Evolutionary conservation across 2,329 filamentous ascomycete species (phyloP), one percentile per base, ranked within the genome.

Genomic region (Monosporascus cannonballus): DNA sequence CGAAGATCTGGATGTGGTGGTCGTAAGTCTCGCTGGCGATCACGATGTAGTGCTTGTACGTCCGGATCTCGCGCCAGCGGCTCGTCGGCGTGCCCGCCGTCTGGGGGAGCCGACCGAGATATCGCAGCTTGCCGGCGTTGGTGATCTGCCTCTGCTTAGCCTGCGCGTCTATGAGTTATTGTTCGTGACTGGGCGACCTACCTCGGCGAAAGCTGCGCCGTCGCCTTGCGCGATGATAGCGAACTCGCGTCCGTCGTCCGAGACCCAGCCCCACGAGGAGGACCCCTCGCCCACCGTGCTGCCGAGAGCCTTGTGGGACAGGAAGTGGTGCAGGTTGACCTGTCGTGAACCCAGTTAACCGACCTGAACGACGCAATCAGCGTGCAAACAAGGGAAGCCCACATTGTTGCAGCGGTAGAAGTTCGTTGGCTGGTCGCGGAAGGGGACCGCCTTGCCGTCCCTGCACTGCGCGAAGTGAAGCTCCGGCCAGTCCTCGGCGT

Each of bases 1-100:
- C 82, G 61, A 85, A 85, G 66, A 85, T 75, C 66, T 85, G 82
- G 47, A 85, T 75, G 37, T 78, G 77, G 65, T 85, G 81, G 58
- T 71, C 65, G 44, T 63, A 60, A 34, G 77, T 74, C 56, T 73
- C 71, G 58, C 65, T 66, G 38, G 71, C 70, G 51, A 74, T 69
- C 51, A 73, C 65, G 51, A 68, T 66, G 54, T 68, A 65, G 64
- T 65, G 65, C 51, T 67, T 66, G 53, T 69, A 67, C 24, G 67
- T 67, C 55, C 71, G 71, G 59, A 81, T 81, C 64, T 82, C 78
- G 47, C 77, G 71, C 78, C 78, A 81, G 38, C 71, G 69, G 25
- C 74, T 72, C 46, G 72, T 71, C 39, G 72, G 67, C n/a, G 67
- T 64, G 4, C 67, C 71, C 57, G 69, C 69, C 53, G 72, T 70